A percentile compares a stretch with the other conserved stretches of the same genome.
Conservation (phyloP, 169 alveolate species). For the Babesia sp. region DNA sequence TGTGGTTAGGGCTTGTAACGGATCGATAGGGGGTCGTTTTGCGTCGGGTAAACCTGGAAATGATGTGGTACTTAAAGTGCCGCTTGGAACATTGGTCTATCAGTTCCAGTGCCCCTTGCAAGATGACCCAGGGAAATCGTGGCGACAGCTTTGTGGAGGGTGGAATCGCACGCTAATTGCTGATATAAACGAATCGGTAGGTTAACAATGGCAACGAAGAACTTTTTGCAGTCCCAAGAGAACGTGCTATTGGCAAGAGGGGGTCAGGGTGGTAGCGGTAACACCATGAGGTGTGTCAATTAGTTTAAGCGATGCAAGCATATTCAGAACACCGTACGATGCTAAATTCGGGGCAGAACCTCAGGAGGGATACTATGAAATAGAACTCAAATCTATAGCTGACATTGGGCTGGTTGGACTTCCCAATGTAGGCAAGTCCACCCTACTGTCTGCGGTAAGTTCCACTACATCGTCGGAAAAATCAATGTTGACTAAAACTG, state of each 20-base stretch:
- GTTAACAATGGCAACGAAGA: not conserved
- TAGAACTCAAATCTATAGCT: slow-evolving; percentile 60
- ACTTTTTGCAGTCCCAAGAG: slow-evolving; percentile 27
- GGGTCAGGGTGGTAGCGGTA: slow-evolving; percentile 63
- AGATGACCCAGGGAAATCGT: not conserved
- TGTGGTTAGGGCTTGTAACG: slow-evolving; percentile 31
- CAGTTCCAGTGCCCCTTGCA: slow-evolving; percentile 13
- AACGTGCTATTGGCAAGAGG: slow-evolving; percentile 45
- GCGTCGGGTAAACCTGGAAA: slow-evolving; percentile 53
- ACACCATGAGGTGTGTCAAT: slow-evolving; percentile 45
- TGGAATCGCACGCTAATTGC: slow-evolving; percentile 47
- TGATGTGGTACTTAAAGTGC: slow-evolving; percentile 47
- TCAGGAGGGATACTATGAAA: slow-evolving; percentile 53
- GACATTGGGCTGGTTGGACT: slow-evolving; percentile 60
- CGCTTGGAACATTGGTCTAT: slow-evolving; percentile 59
- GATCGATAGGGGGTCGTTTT: slow-evolving; percentile 29
- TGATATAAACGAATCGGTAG: slow-evolving; percentile 45
- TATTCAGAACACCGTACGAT: slow-evolving; percentile 44
- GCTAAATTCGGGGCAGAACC: slow-evolving; percentile 51
- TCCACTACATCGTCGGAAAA: not conserved
- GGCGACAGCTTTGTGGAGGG: slow-evolving; percentile 37
- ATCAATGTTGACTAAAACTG: not conserved
- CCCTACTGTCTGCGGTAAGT: slow-evolving; percentile 59
- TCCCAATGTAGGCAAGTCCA: slow-evolving; percentile 67
- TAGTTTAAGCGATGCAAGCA: not conserved